Evolutionary conservation across 345 rosid species (phyloP), one percentile per base, ranked within the genome.

Genomic region (Punica granatum): DNA sequence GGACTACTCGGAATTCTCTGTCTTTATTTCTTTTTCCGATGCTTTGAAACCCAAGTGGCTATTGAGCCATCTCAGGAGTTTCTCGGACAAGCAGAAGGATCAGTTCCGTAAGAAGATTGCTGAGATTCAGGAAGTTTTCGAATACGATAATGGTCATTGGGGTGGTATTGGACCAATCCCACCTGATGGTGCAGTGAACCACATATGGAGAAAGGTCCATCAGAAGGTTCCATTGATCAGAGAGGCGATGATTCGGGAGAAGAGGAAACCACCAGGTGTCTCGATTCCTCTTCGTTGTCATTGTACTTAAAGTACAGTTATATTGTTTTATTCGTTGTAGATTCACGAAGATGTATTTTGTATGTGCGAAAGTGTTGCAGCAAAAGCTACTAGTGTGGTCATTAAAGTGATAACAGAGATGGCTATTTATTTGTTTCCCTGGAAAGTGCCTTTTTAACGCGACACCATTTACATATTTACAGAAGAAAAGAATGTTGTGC

Each of bases 1-100:
- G 21, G 96, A 89, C 73, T 94, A 86, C 75, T 77, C 83, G 0
- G 88, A 85, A 43, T 91, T 91, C 79, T 84, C 96, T 5, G 89
- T 91, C 42, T 94, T 89, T 64, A 82, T 84, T 65, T 78, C 98
- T 23, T 84, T 81, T 31, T 67, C 74, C 59, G 89, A 91, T 74
- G 99, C 96, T 69, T 82, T 94, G 74, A 89, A 70, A 34, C 93
- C 89, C 51, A 79, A 75, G 28, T 88, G 90, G 92, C 89, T 91
- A 19, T 81, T 83, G 61, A 63, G 67, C 67, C 86, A 79, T 65
- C 93, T 94, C 48, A 80, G 79, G 73, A 80, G 75, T 61, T 74
- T 88, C 71, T 80, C 99, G 3, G 69, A 67, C 51, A 71, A 63
- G 67, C 83, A 80, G 25, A 85, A 77, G 78, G 86, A 83, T 63